Conservation (phyloP, 106 monocot species). For the Posidonia australis region DNA sequence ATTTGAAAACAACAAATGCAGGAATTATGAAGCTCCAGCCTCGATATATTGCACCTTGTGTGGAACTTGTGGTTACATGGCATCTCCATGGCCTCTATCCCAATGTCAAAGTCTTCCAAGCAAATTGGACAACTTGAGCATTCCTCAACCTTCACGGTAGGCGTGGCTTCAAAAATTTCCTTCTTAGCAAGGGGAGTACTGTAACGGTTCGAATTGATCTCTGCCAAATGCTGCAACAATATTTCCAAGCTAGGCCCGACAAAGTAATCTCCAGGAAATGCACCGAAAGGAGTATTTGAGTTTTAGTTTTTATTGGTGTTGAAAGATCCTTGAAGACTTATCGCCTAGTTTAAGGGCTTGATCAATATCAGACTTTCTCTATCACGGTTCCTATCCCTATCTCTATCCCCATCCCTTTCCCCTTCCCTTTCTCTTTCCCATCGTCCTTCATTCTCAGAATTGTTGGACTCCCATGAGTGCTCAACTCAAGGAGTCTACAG, state of each 20-base stretch:
- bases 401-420: slow-evolving; percentile 15
- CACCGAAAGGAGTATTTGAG: slow-evolving; percentile 6
- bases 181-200: slow-evolving; percentile 69
- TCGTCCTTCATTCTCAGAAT: slow-evolving; percentile 8
- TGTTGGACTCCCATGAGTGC: slow-evolving; percentile 5
- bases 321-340: slow-evolving; percentile 21
- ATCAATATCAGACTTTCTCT: slow-evolving; percentile 34
- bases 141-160: slow-evolving; percentile 49
- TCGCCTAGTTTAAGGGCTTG: slow-evolving; percentile 40
- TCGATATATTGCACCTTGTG: slow-evolving; percentile 50
- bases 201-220: slow-evolving; percentile 52
- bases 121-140: slow-evolving; percentile 49
- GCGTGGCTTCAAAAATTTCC: slow-evolving; percentile 52
- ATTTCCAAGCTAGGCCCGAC: slow-evolving; percentile 44
- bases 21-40: slow-evolving; percentile 78
- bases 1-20: slow-evolving; percentile 79
- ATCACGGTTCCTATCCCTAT: slow-evolving; percentile 24
- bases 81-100: slow-evolving; percentile 50
- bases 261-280: slow-evolving; percentile 48
- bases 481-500: slow-evolving; percentile 25
- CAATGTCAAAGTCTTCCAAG: slow-evolving; percentile 58
- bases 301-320: slow-evolving; percentile 4
- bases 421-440: not conserved
- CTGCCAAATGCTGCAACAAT: slow-evolving; percentile 63
- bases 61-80: slow-evolving; percentile 79